These are phyloP conservation scores for Hypoxylon intermedium DNA, from an alignment of 495 filamentous ascomycete species.

Conservation along the genomic window DNA sequence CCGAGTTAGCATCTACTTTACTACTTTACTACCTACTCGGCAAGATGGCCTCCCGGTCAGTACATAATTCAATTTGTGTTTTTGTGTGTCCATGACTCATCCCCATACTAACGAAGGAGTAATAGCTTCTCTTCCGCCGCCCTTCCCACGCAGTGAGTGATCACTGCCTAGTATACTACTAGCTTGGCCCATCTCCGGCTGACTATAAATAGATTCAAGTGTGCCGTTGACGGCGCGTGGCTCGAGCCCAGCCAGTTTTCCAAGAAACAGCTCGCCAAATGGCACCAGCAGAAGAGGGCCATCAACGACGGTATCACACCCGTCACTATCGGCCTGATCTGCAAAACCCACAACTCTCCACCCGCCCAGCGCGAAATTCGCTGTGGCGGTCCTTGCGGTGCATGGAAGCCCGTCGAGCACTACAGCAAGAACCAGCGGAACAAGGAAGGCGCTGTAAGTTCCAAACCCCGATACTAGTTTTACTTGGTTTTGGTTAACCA, in stretches of 20 bases:
- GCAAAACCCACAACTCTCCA: slow-evolving; percentile 28
- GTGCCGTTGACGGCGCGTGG: slow-evolving; percentile 54
- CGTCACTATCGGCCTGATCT: slow-evolving; percentile 36
- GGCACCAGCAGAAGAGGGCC: slow-evolving; percentile 39
- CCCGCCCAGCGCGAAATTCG: slow-evolving; percentile 26
- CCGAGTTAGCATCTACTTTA: too few relatives aligned
- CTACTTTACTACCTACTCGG: too few relatives aligned
- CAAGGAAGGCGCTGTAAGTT: slow-evolving; percentile 57
- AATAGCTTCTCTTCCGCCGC: not conserved
- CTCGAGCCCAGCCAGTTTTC: slow-evolving; percentile 53
- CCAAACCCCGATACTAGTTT: not conserved
- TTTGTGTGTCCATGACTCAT: too few relatives aligned
- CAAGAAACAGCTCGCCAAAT: slow-evolving; percentile 50
- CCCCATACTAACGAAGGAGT: not conserved
- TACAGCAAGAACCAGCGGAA: slow-evolving; percentile 67
- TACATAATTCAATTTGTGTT: too few relatives aligned
- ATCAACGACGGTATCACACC: slow-evolving; percentile 34
- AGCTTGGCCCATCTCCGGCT: not conserved
- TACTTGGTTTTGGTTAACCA: slow-evolving; percentile 10
- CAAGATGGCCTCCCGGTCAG: too few relatives aligned
- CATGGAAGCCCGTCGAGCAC: slow-evolving; percentile 52
- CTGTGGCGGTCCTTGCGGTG: slow-evolving; percentile 58
- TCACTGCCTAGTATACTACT: not conserved
- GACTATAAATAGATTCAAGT: slow-evolving; percentile 52
- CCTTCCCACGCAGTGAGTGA: slow-evolving; percentile 19